phyloP scores from a whole-genome alignment of 1,139 yeast genomes.

The Kodamaea derodonti region DNA sequence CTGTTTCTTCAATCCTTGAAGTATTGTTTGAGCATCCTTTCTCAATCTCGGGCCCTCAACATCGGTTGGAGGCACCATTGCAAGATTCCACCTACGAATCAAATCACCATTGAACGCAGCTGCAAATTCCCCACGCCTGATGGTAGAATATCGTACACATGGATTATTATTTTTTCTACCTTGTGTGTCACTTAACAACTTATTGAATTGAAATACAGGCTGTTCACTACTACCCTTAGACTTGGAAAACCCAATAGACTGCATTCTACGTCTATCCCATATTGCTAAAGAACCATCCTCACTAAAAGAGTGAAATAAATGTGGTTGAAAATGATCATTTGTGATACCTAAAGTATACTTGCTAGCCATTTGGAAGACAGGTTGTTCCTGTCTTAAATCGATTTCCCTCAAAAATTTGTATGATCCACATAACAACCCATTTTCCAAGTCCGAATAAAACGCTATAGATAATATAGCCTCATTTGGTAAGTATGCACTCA shows the following conservation, averaged over 20 bases:
- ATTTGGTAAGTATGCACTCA: conserved; percentile 61
- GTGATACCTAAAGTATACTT: conserved; percentile 67
- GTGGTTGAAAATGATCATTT: conserved; percentile 61
- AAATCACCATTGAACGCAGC: conserved; percentile 76
- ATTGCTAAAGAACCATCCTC: conserved; percentile 84
- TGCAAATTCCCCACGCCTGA: conserved; percentile 69
- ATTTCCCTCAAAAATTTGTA: conserved; percentile 75
- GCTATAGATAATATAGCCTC: conserved; percentile 70
- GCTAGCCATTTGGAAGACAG: conserved; percentile 72
- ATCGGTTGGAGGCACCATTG: conserved; percentile 46
- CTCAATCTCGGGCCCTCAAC: conserved; percentile 1
- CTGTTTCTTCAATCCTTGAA: conserved; percentile 32
- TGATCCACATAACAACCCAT: conserved; percentile 65
- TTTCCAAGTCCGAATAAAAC: conserved; percentile 61
- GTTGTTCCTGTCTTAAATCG: conserved; percentile 68
- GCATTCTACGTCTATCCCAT: conserved; percentile 79
- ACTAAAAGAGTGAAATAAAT: conserved; percentile 67
- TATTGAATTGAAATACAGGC: conserved; percentile 65
- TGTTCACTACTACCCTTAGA: conserved; percentile 31
- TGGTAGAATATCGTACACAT: conserved; percentile 68
- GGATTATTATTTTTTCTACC: conserved; percentile 59
- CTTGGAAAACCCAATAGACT: conserved; percentile 17
- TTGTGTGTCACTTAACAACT: conserved; percentile 61
- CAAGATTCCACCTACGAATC: conserved; percentile 80
- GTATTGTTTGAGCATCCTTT: conserved; percentile 9